Evolutionary conservation across 2,329 filamentous ascomycete genomes (phyloP), one percentile per base, ranked within the genome.

Genomic region (Fusarium austroafricanum): DNA sequence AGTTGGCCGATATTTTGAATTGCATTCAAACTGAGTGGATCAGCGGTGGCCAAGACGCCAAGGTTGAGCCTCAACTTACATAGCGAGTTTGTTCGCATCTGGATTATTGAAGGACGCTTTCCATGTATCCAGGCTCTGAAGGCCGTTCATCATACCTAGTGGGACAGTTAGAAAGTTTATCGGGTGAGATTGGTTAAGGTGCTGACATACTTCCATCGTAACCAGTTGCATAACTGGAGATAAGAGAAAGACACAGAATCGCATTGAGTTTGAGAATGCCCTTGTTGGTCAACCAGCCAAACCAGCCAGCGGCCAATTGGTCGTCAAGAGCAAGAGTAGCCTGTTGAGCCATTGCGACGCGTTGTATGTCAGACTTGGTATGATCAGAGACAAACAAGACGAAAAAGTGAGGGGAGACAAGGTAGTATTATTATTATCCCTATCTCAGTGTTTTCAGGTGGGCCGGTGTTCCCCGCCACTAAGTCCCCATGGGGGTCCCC

Each of bases 101-200:
- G 58, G 55, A 12, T 61, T 11, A 2, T 61, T 54, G n/a, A 61
- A 61, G 3, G 56, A 33, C 2, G 46, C 39, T 15, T 61, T 61
- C 58, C 58, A 61, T 1, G 55, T 54, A 26, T 61, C 55, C 33
- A 61, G 6, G 11, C 58, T 61, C 39, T 61, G 58, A 5, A 61
- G 15, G 0, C 58, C 58, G 9, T 61, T 61, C 58, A 61, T 61
- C 58, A 61, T 61, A 20, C 56, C 56, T 59, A n/a, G n/a, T n/a
- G 0, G 0, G 2, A 8, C n/a, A 1, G 52, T 59, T 4, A 59
- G 35, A 28, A 3, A 23, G 1, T 11, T 5, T 11, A 29, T 29
- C 10, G 3, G 9, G 28, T 29, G 28, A 29, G 28, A 29, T 29
- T 29, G 28, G 4, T 10, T 29, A 29, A 29, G 28, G 21, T 29